phyloP scores from a whole-genome alignment of 1,284 basidiomycete species.

The Irpex lacteus region DNA sequence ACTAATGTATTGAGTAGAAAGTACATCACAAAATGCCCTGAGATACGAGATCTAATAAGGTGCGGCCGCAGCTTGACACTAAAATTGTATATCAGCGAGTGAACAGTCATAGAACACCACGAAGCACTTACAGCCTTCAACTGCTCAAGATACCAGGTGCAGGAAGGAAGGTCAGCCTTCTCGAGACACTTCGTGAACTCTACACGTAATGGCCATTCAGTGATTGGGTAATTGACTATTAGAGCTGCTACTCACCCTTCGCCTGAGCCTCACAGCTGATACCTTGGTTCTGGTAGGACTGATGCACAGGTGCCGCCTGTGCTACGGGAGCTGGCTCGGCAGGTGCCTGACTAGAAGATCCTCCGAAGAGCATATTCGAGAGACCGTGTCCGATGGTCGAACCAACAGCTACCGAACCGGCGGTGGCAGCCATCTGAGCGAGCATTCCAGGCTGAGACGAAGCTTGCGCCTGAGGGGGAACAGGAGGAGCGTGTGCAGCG shows the following conservation, averaged over 20 bases:
- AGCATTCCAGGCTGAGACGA: constrained; percentile 60
- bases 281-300: constrained; percentile 34
- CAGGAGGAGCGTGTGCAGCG: constrained; percentile 31
- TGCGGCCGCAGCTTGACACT: constrained; percentile 78
- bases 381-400: constrained; percentile 83
- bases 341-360: constrained; percentile 37
- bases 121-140: constrained; percentile 67
- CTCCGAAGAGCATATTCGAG: constrained; percentile 83
- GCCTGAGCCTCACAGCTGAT: constrained; percentile 69
- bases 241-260: constrained; percentile 48
- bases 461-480: constrained; percentile 25
- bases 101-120: background rate
- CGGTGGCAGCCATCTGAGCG: constrained; percentile 85
- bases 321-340: constrained; percentile 39
- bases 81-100: constrained; percentile 12
- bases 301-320: constrained; percentile 38
- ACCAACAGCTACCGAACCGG: constrained; percentile 83
- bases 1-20: background rate
- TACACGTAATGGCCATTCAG: constrained; percentile 21
- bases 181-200: constrained; percentile 80
- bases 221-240: background rate
- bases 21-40: background rate
- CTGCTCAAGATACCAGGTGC: constrained; percentile 82
- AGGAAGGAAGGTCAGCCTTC: constrained; percentile 70
- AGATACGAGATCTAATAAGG: constrained; percentile 42